Base-by-base conservation (phyloP, 208 protist species). In the Leptomonas seymouri region DNA sequence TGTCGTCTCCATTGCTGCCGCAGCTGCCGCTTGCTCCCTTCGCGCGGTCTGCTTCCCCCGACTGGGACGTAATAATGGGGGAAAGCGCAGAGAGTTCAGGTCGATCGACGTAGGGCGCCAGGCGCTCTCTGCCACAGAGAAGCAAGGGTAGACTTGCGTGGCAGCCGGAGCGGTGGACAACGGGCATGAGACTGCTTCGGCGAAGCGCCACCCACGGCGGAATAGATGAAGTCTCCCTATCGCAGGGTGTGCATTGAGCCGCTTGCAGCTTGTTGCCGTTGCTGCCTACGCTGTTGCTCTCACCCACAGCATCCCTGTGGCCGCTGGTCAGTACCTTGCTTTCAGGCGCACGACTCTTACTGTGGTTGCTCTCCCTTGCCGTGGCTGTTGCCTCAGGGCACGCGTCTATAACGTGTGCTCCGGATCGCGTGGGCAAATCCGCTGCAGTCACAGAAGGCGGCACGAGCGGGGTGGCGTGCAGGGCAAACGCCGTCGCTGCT, bases 61-160 rank as follows among this genome's bases (percentile, higher is more conserved):
- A 21, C 16, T 58, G 36, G 3, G 60, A 3, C 1, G 60, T 65
- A 31, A 65, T 65, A 31, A 65, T 65, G 27, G 46, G 55, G n/a
- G 60, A 65, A 25, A 65, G 30, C 28, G 53, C 15, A 14, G 60
- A 55, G 18, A 65, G 31, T 30, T 65, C 60, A n/a, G 46, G 46
- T n/a, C 44, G 60, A 27, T 65, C 60, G n/a, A 44, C 31, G 60
- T 65, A 65, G n/a, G 60, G 60, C n/a, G 60, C 36, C 44, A 65
- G 46, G 34, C 60, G 60, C n/a, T 55, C 46, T 5, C 46, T 11
- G 31, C 34, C 45, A 1, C 30, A 30, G 1, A 31, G 46, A 3
- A n/a, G 30, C 2, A 31, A 55, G 4, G 45, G 46, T 11, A 53
- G 31, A 31, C 16, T 15, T 28, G 46, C 44, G 44, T 21, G 36